Evolutionary conservation across 2,329 filamentous ascomycete species (phyloP).

Genomic region (Hyphodiscus sp.): DNA sequence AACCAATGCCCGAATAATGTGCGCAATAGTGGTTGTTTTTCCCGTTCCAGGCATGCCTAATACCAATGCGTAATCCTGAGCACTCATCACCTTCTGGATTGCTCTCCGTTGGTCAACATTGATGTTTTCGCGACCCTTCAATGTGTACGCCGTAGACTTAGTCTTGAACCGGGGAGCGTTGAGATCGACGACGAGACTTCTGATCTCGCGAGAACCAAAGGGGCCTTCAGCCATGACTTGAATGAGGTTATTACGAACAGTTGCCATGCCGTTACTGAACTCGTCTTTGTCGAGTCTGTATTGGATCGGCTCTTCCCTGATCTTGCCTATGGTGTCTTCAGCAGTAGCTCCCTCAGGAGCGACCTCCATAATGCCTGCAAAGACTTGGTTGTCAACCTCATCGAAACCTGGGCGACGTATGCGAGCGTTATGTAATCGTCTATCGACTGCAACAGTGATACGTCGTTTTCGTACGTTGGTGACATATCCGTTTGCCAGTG

Average conservation of each 20-base stretch:
- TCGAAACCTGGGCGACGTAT: slow-evolving; percentile 72
- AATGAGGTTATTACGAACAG: slow-evolving; percentile 87
- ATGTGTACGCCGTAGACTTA: slow-evolving; percentile 53
- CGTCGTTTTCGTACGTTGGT: slow-evolving; percentile 66
- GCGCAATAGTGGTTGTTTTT: slow-evolving; percentile 96
- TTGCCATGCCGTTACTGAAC: slow-evolving; percentile 96
- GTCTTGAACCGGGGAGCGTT: slow-evolving; percentile 67
- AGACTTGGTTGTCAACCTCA: slow-evolving; percentile 70
- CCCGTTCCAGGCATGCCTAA: slow-evolving; percentile 97
- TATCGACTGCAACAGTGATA: slow-evolving; percentile 85
- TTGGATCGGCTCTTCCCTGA: slow-evolving; percentile 49
- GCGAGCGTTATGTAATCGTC: slow-evolving; percentile 79
- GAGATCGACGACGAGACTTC: slow-evolving; percentile 74
- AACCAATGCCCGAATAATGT: slow-evolving; percentile 88
- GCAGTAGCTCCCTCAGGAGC: slow-evolving; percentile 47
- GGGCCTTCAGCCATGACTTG: slow-evolving; percentile 81
- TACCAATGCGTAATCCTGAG: slow-evolving; percentile 92
- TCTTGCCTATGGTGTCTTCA: slow-evolving; percentile 45
- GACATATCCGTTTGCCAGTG: slow-evolving; percentile 86
- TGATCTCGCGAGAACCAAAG: slow-evolving; percentile 64
- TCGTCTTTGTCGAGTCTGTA: slow-evolving; percentile 97
- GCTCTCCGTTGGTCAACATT: slow-evolving; percentile 84
- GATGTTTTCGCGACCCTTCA: slow-evolving; percentile 58
- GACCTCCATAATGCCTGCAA: slow-evolving; percentile 88
- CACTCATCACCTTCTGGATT: slow-evolving; percentile 92